phyloP scores from a whole-genome alignment of 2,329 filamentous ascomycete genomes.

The Zymoseptoria passerinii region DNA sequence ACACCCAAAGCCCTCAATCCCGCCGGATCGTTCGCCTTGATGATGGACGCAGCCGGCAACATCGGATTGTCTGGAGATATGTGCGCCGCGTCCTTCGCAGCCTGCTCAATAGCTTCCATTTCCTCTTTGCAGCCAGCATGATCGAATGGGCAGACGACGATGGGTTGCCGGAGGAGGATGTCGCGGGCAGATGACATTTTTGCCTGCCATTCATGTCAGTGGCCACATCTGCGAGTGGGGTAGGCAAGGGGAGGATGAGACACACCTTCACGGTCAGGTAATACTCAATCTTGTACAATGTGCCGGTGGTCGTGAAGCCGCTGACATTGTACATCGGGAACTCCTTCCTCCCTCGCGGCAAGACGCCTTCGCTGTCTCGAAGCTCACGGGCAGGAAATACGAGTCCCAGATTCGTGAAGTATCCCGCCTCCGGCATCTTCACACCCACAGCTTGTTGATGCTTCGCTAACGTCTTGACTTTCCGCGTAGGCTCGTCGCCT shows the following conservation, averaged over 20 bases:
- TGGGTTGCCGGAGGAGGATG: constrained; percentile 80
- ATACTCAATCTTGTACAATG: constrained; percentile 96
- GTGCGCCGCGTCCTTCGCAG: constrained; percentile 82
- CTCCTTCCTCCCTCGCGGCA: constrained; percentile 73
- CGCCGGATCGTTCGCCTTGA: constrained; percentile 65
- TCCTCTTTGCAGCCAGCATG: constrained; percentile 95
- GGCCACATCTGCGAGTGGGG: no score
- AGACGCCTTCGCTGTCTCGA: constrained; percentile 76
- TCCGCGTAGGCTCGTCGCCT: constrained; percentile 87
- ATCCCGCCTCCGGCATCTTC: constrained; percentile 83
- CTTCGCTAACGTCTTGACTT: constrained; percentile 77
- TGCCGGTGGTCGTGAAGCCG: constrained; percentile 89
- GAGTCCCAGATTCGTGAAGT: constrained; percentile 83
- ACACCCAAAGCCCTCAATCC: constrained; percentile 54
- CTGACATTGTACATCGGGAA: constrained; percentile 84
- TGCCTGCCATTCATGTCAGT: no score
- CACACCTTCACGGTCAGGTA: constrained; percentile 85
- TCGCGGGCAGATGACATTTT: constrained; percentile 81
- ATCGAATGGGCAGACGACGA: constrained; percentile 92
- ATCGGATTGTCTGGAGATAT: constrained; percentile 86
- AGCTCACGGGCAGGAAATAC: constrained; percentile 86
- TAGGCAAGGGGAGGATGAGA: no score
- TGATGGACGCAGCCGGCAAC: constrained; percentile 77
- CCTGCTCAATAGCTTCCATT: constrained; percentile 96
- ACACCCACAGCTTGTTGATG: constrained; percentile 73